Base-by-base conservation (phyloP, 2,329 filamentous ascomycete species). In the Diaporthe velutina region DNA sequence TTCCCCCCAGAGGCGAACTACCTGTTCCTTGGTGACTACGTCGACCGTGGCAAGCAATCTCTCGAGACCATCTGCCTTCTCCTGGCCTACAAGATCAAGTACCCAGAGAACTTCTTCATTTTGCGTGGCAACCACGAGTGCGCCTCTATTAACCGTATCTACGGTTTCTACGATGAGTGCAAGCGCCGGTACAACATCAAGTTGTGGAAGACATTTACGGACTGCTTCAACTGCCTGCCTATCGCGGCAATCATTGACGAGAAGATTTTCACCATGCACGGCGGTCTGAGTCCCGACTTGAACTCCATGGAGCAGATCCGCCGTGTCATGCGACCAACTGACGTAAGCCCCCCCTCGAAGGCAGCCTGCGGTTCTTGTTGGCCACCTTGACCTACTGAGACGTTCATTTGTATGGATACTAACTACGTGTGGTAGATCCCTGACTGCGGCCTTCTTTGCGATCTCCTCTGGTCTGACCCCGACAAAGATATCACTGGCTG, bases 181-280 rank as follows among this genome's bases (percentile, higher is more conserved):
- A 99, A 99, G 90, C 93, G 97, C 83, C 91, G 96, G 80, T 98
- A 98, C 89, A 99, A 98, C 87, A 98, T 98, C 89, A 98, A 98
- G 91, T 90, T 98, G 76, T 98, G 96, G 96, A 99, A 99, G 91
- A 98, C 96, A 1, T 98, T 99, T 84, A 98, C 96, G 77, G 96
- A 99, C 85, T 98, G 96, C 90, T 99, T 99, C 92, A 99, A 99
- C 90, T 98, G 95, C 87, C 87, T 98, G 82, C 96, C 96, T 64
- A 98, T 99, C 84, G 97, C 96, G 74, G 96, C 97, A 79, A 99
- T 99, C 86, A 98, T 99, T 81, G 96, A 98, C 83, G 97, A 98
- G 90, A 99, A 98, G 93, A 99, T 99, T 83, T 98, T 99, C 89
- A 98, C 96, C 83, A 98, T 99, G 96, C 97, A 99, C 87, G 97